Conservation (phyloP, 768 basidiomycete genomes). For the Mrakia frigida region DNA sequence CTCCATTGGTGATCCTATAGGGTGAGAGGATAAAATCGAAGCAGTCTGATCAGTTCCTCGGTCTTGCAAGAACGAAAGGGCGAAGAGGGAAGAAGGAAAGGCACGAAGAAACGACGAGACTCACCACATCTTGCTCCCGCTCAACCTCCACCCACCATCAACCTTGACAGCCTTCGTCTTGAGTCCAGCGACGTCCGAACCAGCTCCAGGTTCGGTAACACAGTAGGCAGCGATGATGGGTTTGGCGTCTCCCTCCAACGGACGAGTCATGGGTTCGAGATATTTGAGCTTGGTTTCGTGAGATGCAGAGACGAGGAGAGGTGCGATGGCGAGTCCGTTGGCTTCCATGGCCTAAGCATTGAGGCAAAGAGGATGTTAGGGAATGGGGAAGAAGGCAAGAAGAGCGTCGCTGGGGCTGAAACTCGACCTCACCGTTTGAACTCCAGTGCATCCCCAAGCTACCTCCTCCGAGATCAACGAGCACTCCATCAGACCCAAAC, state of each 20-base stretch:
- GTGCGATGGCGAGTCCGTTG: slow-evolving; percentile 43
- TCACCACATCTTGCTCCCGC: slow-evolving; percentile 45
- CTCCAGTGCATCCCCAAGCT: slow-evolving; percentile 44
- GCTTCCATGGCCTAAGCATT: slow-evolving; percentile 42
- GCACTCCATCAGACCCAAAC: slow-evolving; percentile 43
- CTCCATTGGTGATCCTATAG: slow-evolving; percentile 29
- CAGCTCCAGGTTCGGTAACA: slow-evolving; percentile 45
- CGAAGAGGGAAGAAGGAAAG: too few relatives aligned
- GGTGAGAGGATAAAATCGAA: too few relatives aligned
- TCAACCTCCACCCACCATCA: slow-evolving; percentile 31
- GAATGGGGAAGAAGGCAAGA: slow-evolving; percentile 44
- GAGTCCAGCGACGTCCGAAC: slow-evolving; percentile 47
- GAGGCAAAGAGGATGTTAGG: too few relatives aligned
- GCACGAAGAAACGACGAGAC: too few relatives aligned
- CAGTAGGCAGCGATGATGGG: slow-evolving; percentile 45
- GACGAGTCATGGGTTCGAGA: slow-evolving; percentile 18
- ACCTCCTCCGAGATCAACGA: slow-evolving; percentile 45
- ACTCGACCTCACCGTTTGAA: slow-evolving; percentile 43
- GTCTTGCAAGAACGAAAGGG: too few relatives aligned
- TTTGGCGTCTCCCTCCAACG: slow-evolving; percentile 12
- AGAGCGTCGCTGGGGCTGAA: slow-evolving; percentile 41
- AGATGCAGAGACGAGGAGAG: slow-evolving; percentile 7
- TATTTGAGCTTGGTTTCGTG: slow-evolving; percentile 21
- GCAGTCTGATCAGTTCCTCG: too few relatives aligned
- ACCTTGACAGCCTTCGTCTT: slow-evolving; percentile 44